These are phyloP conservation scores for Cnidoscolus chayamansa DNA, from an alignment of 441 rosid species.

Conservation along the genomic window DNA sequence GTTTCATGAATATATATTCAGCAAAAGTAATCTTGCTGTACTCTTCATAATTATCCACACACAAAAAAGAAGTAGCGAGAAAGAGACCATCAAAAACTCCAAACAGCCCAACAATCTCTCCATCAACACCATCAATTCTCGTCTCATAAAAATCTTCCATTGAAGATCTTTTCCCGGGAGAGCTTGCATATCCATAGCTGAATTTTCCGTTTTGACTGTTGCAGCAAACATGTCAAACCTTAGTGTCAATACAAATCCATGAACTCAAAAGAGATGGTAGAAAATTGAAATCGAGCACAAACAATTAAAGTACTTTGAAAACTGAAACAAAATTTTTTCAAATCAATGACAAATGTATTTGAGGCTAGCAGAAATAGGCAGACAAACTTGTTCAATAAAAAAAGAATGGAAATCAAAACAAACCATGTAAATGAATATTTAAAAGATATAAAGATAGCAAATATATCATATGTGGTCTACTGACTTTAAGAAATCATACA, in stretches of 20 bases:
- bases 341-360: not conserved
- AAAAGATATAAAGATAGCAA: too few species aligned
- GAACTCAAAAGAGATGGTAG: slow-evolving; percentile 5
- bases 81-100: slow-evolving; percentile 93
- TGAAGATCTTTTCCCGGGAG: slow-evolving; percentile 91
- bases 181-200: slow-evolving; percentile 99
- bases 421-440: too few species aligned
- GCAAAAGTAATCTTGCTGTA: not conserved
- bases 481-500: too few species aligned
- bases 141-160: slow-evolving; percentile 99
- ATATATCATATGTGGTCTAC: too few species aligned
- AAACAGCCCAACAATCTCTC: slow-evolving; percentile 88
- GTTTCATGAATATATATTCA: not conserved
- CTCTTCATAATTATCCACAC: not conserved
- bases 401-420: too few species aligned
- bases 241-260: slow-evolving; percentile 14
- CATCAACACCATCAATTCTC: slow-evolving; percentile 84
- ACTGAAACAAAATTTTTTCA: not conserved
- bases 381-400: too few species aligned
- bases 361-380: too few species aligned
- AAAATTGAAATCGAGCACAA: not conserved
- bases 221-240: slow-evolving; percentile 25
- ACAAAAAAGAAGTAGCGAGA: slow-evolving; percentile 6
- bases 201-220: slow-evolving; percentile 87
- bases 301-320: not conserved